Percentiles rank a stretch among this genome's conserved stretches.
These are phyloP conservation scores for Apiotrichum veenhuisii DNA, from an alignment of 1,284 basidiomycete species.

Conservation along the genomic window DNA sequence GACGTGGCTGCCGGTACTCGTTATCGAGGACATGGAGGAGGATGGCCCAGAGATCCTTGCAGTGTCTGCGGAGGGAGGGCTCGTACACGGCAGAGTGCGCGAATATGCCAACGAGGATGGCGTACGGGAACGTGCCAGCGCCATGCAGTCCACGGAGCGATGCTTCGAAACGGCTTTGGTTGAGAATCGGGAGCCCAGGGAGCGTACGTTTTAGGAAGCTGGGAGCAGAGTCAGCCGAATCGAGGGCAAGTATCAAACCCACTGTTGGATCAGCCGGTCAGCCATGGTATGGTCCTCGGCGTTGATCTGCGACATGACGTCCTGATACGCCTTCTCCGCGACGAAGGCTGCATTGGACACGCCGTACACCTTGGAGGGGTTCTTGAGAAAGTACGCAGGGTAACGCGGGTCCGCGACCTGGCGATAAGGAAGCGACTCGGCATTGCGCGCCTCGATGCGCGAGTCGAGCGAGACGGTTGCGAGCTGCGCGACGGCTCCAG, in stretches of 20 bases:
- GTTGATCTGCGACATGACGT: conserved; percentile 7
- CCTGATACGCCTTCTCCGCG: conserved; percentile 18
- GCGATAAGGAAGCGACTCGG: conserved; percentile 13
- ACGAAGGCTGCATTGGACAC: conserved; percentile 15
- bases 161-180: conserved; percentile 22
- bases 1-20: conserved; percentile 22
- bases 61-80: conserved; percentile 6
- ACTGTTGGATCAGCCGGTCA: conserved; percentile 19
- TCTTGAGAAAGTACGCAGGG: conserved; percentile 24
- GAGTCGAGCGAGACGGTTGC: conserved; percentile 15
- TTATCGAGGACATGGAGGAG: conserved; percentile 24
- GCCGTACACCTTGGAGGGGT: conserved; percentile 21
- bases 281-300: conserved; percentile 10
- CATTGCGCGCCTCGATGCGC: conserved; percentile 8
- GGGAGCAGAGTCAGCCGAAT: neutral
- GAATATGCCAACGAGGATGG: conserved; percentile 24
- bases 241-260: neutral
- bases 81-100: conserved; percentile 23
- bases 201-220: conserved; percentile 23
- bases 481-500: conserved; percentile 17
- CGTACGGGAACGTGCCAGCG: conserved; percentile 20
- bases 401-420: conserved; percentile 21
- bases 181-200: conserved; percentile 27
- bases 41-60: conserved; percentile 18
- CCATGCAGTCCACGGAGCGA: conserved; percentile 17